phyloP scores from a whole-genome alignment of 371 early-diverging fungal genomes.

The Saksenaea oblongispora region DNA sequence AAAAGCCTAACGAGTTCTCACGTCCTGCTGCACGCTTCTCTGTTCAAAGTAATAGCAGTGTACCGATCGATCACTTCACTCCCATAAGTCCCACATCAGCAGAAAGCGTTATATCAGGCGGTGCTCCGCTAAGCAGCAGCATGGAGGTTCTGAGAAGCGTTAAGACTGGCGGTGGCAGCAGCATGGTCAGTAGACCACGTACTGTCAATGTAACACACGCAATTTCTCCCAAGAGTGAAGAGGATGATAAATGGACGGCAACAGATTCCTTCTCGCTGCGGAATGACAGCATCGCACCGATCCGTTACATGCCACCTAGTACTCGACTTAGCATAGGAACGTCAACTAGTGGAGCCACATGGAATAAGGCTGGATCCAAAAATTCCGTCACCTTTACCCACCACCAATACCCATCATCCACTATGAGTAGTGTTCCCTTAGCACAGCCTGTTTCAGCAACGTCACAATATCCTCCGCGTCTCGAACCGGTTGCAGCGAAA shows the following conservation, averaged over 20 bases:
- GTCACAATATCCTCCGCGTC: neutral
- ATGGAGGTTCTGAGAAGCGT: constrained; percentile 45
- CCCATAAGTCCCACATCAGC: constrained; percentile 7
- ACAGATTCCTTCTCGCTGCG: constrained; percentile 32
- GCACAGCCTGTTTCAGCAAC: constrained; percentile 28
- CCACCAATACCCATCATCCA: constrained; percentile 45
- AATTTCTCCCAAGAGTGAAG: neutral
- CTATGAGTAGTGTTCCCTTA: constrained; percentile 34
- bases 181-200: neutral
- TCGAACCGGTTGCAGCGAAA: neutral
- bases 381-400: constrained; percentile 27
- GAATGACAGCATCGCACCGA: constrained; percentile 21
- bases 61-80: constrained; percentile 23
- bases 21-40: constrained; percentile 22
- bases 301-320: constrained; percentile 39
- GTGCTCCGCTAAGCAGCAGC: constrained; percentile 32
- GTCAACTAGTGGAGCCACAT: constrained; percentile 25
- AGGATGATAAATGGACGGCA: constrained; percentile 25
- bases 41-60: constrained; percentile 12
- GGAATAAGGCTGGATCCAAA: constrained; percentile 9
- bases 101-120: constrained; percentile 8
- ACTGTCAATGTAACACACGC: constrained; percentile 18
- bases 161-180: constrained; percentile 28
- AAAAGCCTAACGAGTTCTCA: constrained; percentile 49
- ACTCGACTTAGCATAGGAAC: constrained; percentile 32